Conservation (phyloP, 768 basidiomycete genomes). For the Podaxis sp. region DNA sequence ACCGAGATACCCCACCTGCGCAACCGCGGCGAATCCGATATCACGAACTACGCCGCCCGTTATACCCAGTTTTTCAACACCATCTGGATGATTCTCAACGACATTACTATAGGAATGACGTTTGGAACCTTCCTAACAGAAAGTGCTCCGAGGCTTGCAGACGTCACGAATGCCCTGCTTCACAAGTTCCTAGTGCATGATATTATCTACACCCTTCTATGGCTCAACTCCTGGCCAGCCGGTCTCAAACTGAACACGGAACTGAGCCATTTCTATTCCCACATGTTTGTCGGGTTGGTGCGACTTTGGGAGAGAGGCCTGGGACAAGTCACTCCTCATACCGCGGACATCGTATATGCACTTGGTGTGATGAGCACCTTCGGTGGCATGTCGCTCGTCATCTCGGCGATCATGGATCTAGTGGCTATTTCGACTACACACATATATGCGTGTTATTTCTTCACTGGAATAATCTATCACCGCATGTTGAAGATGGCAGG, state of each 20-base stretch:
- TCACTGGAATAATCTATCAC: conserved; percentile 61
- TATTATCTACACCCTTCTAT: conserved; percentile 57
- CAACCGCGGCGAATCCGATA: conserved; percentile 35
- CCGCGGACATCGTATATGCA: conserved; percentile 26
- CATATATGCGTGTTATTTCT: conserved; percentile 65
- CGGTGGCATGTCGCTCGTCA: conserved; percentile 16
- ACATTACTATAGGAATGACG: conserved; percentile 80
- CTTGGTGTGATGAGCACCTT: conserved; percentile 33
- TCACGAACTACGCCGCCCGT: conserved; percentile 45
- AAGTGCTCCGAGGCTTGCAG: conserved; percentile 52
- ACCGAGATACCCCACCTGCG: conserved; percentile 39
- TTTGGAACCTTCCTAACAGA: conserved; percentile 71
- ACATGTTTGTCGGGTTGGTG: conserved; percentile 64
- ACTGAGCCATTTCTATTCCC: conserved; percentile 83
- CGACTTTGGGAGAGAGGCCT: conserved; percentile 55
- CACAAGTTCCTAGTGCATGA: conserved; percentile 24
- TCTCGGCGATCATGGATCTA: conserved; percentile 17
- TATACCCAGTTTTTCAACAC: conserved; percentile 92
- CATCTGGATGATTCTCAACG: conserved; percentile 90
- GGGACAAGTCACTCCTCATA: conserved; percentile 19
- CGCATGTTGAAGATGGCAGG: conserved; percentile 56
- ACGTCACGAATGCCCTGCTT: background rate
- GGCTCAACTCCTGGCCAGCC: conserved; percentile 95
- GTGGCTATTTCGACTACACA: conserved; percentile 53
- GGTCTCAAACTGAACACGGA: conserved; percentile 96